These are phyloP conservation scores for Aspergillaceae sp. DNA, from an alignment of 2,329 filamentous ascomycete species.

Conservation along the genomic window DNA sequence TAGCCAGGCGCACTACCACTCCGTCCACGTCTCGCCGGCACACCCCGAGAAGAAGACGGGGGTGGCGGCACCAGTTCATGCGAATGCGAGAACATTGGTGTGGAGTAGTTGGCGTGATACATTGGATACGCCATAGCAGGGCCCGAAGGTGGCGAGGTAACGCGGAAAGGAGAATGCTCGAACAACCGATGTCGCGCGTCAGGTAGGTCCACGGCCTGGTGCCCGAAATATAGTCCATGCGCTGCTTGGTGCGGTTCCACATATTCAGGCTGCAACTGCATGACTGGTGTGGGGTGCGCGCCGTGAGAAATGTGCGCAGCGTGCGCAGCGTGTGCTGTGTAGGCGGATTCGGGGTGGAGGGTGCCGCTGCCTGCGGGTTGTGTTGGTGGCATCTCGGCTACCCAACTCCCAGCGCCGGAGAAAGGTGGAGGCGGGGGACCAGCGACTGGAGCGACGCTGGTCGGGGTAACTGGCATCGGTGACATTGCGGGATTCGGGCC, in stretches of 20 bases:
- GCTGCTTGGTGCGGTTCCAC: constrained; percentile 1
- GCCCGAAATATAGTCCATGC: constrained; percentile 16
- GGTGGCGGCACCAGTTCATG: constrained; percentile 8
- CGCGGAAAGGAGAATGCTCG: constrained; percentile 10
- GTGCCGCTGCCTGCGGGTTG: constrained; percentile 5
- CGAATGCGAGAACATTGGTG: constrained; percentile 17
- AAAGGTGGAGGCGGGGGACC: constrained; percentile 11
- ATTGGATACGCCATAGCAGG: constrained; percentile 14
- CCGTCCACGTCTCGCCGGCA: constrained; percentile 15
- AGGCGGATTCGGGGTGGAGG: constrained; percentile 13
- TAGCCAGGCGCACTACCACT: constrained; percentile 17
- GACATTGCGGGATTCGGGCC: constrained; percentile 3
- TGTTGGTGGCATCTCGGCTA: constrained; percentile 4
- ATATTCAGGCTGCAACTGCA: too few species aligned
- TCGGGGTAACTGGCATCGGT: constrained; percentile 5
- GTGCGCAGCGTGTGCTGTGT: constrained; percentile 4
- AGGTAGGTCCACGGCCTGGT: constrained; percentile 23
- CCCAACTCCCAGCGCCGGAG: constrained; percentile 15
- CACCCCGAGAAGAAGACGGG: constrained; percentile 6
- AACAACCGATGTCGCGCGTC: constrained; percentile 19
- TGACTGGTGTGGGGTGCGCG: too few species aligned
- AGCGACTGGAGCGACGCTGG: constrained; percentile 4
- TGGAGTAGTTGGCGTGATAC: constrained; percentile 22
- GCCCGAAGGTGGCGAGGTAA: constrained; percentile 2
- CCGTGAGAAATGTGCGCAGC: too few species aligned